Evolutionary conservation across 2,329 filamentous ascomycete species (phyloP), one percentile per base, ranked within the genome.

Genomic region (Tothia fuscella): DNA sequence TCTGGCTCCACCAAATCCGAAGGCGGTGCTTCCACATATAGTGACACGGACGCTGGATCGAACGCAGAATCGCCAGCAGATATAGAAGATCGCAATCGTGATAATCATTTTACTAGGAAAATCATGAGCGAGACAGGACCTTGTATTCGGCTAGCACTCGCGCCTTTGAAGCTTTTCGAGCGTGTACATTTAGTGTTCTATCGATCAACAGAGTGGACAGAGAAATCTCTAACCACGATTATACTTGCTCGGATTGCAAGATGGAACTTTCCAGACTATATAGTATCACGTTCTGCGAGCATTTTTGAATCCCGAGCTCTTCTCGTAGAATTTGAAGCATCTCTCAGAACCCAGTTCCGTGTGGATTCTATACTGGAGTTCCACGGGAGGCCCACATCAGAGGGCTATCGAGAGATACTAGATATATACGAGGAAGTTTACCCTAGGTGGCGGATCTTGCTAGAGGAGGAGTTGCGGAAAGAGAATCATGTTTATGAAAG

Each of bases 181-280:
- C 76, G 91, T 20, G 87, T 96, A 1, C 91, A 96, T 62, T 66
- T 98, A 2, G 87, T 98, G 21, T 98, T 95, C 58, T 96, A 96
- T 59, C 74, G 89, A 45, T 95, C 88, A 7, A 93, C 86, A 0
- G 84, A 94, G 57, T 98, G 91, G 91, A 93, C 88, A 0, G 89
- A 96, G 53, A 96, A 94, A 58, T 95, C 89, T 1, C 66, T 98
- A 12, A 96, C 86, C 2, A 89, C 88, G 0, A 89, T 96, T 41
- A 94, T 98, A 33, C 71, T 98, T 4, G 85, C 91, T 6, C 88
- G 89, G 48, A 93, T 93, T 44, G 84, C 88, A 2, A 74, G 78
- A 32, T 74, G 85, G 26, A 91, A 88, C 56, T 98, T 95, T 49
- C 88, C 89, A 0, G 69, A 81, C 3, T 98, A 94, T 54, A 74